Evolutionary conservation across 139 green algal species (phyloP).

Genomic region (Chlorella vulgaris): DNA sequence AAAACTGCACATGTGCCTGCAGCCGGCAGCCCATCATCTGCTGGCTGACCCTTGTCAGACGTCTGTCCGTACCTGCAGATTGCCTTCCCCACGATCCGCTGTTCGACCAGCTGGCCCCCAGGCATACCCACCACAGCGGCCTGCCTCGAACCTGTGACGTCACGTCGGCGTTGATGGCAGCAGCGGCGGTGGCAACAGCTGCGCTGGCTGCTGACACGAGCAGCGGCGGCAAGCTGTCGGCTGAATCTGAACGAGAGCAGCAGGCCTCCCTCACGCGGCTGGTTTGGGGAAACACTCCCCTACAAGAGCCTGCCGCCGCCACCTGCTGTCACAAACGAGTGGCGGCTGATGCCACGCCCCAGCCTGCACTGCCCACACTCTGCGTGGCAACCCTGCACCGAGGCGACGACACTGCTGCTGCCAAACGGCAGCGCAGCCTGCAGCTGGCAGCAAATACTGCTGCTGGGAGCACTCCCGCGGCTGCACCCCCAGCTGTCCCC

Average conservation of each 20-base stretch:
- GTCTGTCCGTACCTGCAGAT: neutral
- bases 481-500: neutral
- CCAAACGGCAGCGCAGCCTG: constrained; percentile 20
- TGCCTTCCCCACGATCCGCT: constrained; percentile 18
- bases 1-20: neutral
- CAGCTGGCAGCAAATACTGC: neutral
- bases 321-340: too few relatives aligned
- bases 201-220: neutral
- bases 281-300: neutral
- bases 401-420: neutral
- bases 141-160: neutral
- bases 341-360: neutral
- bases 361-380: too few relatives aligned
- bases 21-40: too few relatives aligned
- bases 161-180: neutral
- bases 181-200: neutral
- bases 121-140: neutral
- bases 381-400: too few relatives aligned
- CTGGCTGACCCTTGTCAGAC: neutral
- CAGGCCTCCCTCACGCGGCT: too few relatives aligned
- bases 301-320: neutral
- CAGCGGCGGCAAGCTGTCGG: neutral
- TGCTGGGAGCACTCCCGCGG: neutral
- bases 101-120: constrained; percentile 1
- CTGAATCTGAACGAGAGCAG: too few relatives aligned